phyloP scores from a whole-genome alignment of 2,329 filamentous ascomycete species.

The Cytospora mali region DNA sequence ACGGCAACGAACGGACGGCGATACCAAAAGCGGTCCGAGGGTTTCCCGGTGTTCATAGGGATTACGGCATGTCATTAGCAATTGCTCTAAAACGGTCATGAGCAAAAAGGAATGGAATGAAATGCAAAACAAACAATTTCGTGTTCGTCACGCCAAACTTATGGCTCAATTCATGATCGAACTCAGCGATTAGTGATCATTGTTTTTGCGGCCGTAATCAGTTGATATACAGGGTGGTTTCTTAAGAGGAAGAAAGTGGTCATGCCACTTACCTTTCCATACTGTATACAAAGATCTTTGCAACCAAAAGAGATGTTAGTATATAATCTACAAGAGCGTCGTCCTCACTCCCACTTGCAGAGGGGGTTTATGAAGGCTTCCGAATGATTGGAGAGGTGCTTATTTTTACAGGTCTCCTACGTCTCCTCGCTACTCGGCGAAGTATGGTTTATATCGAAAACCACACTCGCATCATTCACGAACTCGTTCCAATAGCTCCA shows the following conservation, averaged over 20 bases:
- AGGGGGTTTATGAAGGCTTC: slow-evolving; percentile 25
- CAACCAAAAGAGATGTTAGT: no score
- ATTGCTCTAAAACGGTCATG: slow-evolving; percentile 50
- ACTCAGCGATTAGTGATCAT: not conserved
- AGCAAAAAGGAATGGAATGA: slow-evolving; percentile 45
- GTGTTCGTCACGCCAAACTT: not conserved
- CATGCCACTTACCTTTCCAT: no score
- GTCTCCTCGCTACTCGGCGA: slow-evolving; percentile 19
- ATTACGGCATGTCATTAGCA: slow-evolving; percentile 63
- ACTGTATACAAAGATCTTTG: no score
- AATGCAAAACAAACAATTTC: slow-evolving; percentile 37
- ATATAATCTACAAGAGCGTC: slow-evolving; percentile 35
- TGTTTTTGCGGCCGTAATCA: not conserved
- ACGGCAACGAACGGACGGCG: slow-evolving; percentile 18
- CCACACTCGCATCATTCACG: slow-evolving; percentile 40
- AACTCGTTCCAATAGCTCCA: slow-evolving; percentile 51
- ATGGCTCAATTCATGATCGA: not conserved
- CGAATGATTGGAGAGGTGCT: not conserved
- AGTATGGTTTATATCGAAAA: slow-evolving; percentile 19
- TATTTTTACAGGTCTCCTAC: not conserved
- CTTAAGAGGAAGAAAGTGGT: not conserved
- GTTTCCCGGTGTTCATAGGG: slow-evolving; percentile 64
- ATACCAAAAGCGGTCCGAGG: slow-evolving; percentile 41
- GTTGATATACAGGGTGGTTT: not conserved
- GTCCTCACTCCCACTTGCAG: slow-evolving; percentile 23